phyloP scores from a whole-genome alignment of 2,329 filamentous ascomycete genomes.

The Fusarium chuoi region DNA sequence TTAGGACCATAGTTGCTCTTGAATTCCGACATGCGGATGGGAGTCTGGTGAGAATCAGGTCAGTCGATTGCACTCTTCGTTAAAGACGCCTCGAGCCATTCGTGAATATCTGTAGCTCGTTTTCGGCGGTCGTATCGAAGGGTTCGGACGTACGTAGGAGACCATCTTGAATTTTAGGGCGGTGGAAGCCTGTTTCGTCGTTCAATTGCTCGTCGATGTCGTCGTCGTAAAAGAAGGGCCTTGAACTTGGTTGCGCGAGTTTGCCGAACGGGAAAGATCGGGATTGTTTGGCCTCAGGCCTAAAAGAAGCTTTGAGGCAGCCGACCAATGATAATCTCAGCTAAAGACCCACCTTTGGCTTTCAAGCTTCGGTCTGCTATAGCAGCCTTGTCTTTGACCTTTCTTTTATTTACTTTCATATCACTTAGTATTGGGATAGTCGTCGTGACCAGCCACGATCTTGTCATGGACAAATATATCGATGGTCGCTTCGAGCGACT shows the following conservation, averaged over 20 bases:
- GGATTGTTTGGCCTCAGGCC: conserved; percentile 50
- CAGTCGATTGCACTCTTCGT: conserved; percentile 39
- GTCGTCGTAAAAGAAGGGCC: conserved; percentile 43
- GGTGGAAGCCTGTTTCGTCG: conserved; percentile 45
- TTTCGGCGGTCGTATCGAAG: background rate
- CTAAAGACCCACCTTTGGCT: conserved; percentile 27
- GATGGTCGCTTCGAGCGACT: conserved; percentile 73
- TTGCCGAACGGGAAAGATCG: conserved; percentile 50
- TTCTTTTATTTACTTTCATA: conserved; percentile 17
- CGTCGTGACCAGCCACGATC: background rate
- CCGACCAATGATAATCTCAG: conserved; percentile 13
- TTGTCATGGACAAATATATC: conserved; percentile 69
- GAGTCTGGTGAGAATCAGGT: conserved; percentile 54
- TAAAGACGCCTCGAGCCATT: conserved; percentile 18
- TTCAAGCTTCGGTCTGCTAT: conserved; percentile 28
- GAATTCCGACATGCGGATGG: conserved; percentile 61
- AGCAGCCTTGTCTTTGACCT: conserved; percentile 18
- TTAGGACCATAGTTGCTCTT: conserved; percentile 73
- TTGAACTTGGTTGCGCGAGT: conserved; percentile 46
- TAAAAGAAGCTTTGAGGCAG: conserved; percentile 21
- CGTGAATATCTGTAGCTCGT: background rate
- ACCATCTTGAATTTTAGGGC: conserved; percentile 53
- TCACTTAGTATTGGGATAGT: background rate
- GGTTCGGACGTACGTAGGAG: conserved; percentile 49
- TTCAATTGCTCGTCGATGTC: conserved; percentile 52